A percentile compares a stretch with the other conserved stretches of the same genome.
Evolutionary conservation across 129 eudicot genomes (phyloP).

Genomic region (Flaveria sonorensis): DNA sequence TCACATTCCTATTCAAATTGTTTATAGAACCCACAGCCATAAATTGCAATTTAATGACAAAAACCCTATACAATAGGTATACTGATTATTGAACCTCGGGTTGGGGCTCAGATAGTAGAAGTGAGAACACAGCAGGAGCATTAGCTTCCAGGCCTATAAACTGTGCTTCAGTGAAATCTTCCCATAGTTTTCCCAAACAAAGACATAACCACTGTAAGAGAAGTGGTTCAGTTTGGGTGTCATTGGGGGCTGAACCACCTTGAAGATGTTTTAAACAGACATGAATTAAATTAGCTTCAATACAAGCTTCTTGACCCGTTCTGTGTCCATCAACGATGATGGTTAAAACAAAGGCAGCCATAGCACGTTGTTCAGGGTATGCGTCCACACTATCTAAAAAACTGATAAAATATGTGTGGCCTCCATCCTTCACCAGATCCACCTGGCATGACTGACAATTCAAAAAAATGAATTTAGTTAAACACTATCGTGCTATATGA

Average conservation of each 20-base stretch:
- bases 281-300: slow-evolving; percentile 73
- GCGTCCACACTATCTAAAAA: slow-evolving; percentile 94
- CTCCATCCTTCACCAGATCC: slow-evolving; percentile 94
- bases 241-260: slow-evolving; percentile 60
- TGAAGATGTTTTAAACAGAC: slow-evolving; percentile 89
- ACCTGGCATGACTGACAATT: slow-evolving; percentile 84
- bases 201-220: slow-evolving; percentile 94
- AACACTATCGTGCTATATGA: background rate
- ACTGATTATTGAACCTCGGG: slow-evolving; percentile 66
- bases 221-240: slow-evolving; percentile 84
- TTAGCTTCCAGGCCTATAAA: slow-evolving; percentile 76
- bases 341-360: slow-evolving; percentile 99
- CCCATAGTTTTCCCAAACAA: slow-evolving; percentile 95
- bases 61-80: background rate
- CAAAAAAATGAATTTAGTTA: slow-evolving; percentile 27
- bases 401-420: slow-evolving; percentile 84
- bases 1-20: background rate
- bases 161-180: slow-evolving; percentile 93
- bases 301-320: slow-evolving; percentile 94
- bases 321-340: slow-evolving; percentile 94
- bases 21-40: background rate
- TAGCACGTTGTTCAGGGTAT: slow-evolving; percentile 97
- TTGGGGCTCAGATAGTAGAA: slow-evolving; percentile 83
- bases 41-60: background rate
- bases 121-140: slow-evolving; percentile 64